phyloP scores from a whole-genome alignment of 768 basidiomycete genomes.

The Daedaleopsis sinensis region DNA sequence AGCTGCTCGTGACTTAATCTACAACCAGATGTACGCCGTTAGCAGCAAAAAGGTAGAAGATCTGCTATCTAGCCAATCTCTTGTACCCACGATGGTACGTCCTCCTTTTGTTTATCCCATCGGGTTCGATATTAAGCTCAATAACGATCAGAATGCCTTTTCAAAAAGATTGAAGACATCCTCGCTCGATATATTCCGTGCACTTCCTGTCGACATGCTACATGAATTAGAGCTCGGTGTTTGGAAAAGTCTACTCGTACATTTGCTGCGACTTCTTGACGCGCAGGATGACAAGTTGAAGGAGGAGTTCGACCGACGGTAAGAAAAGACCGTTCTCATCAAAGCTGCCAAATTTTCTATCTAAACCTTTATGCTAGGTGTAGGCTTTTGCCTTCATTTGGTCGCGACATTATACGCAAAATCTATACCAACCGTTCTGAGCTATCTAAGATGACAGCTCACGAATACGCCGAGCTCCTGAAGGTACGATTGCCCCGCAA shows the following conservation, averaged over 20 bases:
- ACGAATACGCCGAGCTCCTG: conserved; percentile 31
- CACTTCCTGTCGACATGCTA: conserved; percentile 34
- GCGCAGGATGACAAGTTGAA: not conserved
- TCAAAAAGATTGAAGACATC: conserved; percentile 21
- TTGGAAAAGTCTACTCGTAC: conserved; percentile 32
- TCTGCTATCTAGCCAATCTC: not conserved
- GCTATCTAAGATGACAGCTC: conserved; percentile 31
- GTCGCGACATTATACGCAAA: conserved; percentile 26
- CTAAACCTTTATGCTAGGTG: conserved; percentile 13
- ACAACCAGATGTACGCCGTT: conserved; percentile 16
- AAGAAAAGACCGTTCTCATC: not conserved
- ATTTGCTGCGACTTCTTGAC: conserved; percentile 29
- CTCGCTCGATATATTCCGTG: conserved; percentile 28
- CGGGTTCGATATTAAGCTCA: conserved; percentile 38
- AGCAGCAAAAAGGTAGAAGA: not conserved
- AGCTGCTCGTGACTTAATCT: conserved; percentile 17
- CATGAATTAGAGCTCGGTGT: conserved; percentile 39
- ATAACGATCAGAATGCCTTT: conserved; percentile 38
- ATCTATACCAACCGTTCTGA: conserved; percentile 27
- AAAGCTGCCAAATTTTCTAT: too few species aligned
- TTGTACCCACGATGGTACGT: not conserved
- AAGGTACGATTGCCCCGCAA: conserved; percentile 26
- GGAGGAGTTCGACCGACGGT: conserved; percentile 21
- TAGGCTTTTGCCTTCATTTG: conserved; percentile 23
- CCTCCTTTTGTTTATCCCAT: conserved; percentile 28